Evolutionary conservation across 768 basidiomycete species (phyloP).

Genomic region (Russula dissimulans): DNA sequence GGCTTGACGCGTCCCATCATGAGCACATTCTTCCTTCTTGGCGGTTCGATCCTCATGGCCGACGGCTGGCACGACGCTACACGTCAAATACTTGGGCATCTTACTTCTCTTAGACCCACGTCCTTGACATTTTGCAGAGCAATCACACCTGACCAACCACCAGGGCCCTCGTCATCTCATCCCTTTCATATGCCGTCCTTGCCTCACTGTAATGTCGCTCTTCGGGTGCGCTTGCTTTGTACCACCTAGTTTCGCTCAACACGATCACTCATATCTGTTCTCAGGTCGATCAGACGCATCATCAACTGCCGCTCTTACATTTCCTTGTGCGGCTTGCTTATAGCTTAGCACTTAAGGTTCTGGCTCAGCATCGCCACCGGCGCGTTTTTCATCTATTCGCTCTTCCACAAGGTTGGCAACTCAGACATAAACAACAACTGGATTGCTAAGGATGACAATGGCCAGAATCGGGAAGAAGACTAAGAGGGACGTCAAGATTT

Average conservation of each 20-base stretch:
- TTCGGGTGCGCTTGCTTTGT: slow-evolving; percentile 13
- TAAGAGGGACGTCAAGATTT: slow-evolving; percentile 32
- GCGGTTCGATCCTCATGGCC: slow-evolving; percentile 37
- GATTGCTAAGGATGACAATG: slow-evolving; percentile 25
- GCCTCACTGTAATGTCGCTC: slow-evolving; percentile 5
- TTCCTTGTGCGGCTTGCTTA: slow-evolving; percentile 33
- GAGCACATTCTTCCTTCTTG: slow-evolving; percentile 33
- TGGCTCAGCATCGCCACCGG: slow-evolving; percentile 40
- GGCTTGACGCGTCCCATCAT: slow-evolving; percentile 54
- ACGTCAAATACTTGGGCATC: slow-evolving; percentile 33
- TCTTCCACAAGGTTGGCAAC: slow-evolving; percentile 32
- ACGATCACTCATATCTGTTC: not conserved
- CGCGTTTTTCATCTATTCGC: slow-evolving; percentile 39
- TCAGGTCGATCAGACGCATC: slow-evolving; percentile 38
- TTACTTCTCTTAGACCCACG: not conserved
- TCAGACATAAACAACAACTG: slow-evolving; percentile 33
- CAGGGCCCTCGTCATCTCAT: slow-evolving; percentile 10
- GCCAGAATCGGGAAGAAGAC: slow-evolving; percentile 27
- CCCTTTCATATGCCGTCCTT: slow-evolving; percentile 9
- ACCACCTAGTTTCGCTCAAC: not conserved
- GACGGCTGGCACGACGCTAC: slow-evolving; percentile 40
- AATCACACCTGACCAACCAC: slow-evolving; percentile 2
- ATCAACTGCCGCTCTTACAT: slow-evolving; percentile 36
- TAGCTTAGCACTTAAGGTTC: slow-evolving; percentile 40
- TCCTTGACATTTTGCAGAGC: not conserved